A percentile compares a stretch with the other conserved stretches of the same genome.
Evolutionary conservation across 1,139 yeast species (phyloP).

Genomic region (Magnusiomyces magnusii): DNA sequence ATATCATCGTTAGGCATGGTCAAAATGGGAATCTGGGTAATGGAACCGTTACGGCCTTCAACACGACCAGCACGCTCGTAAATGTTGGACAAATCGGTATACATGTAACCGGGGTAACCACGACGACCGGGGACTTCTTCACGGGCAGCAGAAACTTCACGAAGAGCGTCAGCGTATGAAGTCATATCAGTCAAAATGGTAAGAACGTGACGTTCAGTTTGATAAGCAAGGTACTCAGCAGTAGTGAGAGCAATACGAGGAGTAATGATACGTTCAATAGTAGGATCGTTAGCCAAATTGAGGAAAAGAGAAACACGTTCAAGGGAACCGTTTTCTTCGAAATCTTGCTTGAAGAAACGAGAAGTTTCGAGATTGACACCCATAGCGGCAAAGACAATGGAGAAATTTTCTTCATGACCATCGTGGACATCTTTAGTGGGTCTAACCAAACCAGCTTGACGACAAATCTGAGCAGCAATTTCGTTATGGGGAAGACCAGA

Average conservation of each 20-base stretch:
- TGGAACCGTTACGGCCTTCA: constrained; percentile 99
- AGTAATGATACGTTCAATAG: constrained; percentile 97
- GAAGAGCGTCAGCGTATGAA: constrained; percentile 97
- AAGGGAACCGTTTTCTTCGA: constrained; percentile 96
- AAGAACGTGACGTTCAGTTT: constrained; percentile 97
- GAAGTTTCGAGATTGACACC: constrained; percentile 92
- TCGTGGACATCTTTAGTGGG: constrained; percentile 99
- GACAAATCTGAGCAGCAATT: constrained; percentile 99
- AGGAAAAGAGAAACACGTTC: constrained; percentile 96
- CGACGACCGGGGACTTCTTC: constrained; percentile 99
- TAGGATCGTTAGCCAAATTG: constrained; percentile 98
- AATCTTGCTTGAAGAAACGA: constrained; percentile 95
- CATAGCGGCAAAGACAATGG: constrained; percentile 98
- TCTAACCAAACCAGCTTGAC: constrained; percentile 98
- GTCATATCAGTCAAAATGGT: constrained; percentile 99
- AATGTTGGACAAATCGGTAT: constrained; percentile 97
- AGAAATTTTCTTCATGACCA: constrained; percentile 98
- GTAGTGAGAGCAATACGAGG: constrained; percentile 99
- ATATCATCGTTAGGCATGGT: constrained; percentile 99
- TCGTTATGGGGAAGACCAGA: constrained; percentile 99
- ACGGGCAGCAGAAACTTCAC: constrained; percentile 99
- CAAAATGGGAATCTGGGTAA: constrained; percentile 96
- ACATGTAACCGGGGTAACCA: constrained; percentile 99
- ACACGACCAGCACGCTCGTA: constrained; percentile 99
- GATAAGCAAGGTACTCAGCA: constrained; percentile 97